Conservation (phyloP, 306 rosid species). For the Dryas alaskensis region DNA sequence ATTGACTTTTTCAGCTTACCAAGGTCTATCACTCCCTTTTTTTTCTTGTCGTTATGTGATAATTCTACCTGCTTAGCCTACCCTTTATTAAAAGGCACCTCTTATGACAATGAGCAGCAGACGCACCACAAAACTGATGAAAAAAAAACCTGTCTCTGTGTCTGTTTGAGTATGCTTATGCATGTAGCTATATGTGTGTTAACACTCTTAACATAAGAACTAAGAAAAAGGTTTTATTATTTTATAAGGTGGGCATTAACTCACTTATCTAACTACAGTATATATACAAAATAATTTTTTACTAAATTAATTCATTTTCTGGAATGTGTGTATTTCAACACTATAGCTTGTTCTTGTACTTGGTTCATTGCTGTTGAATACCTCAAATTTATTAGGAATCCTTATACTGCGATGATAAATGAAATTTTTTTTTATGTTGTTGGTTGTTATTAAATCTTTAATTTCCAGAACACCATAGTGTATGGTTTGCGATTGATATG, state of each 20-base stretch:
- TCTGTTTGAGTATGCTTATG: no score
- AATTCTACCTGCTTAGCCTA: conserved; percentile 11
- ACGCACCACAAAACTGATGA: neutral
- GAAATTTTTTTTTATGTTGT: neutral
- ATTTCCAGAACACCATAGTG: neutral
- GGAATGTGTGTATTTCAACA: neutral
- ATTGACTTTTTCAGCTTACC: conserved; percentile 20
- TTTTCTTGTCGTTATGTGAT: conserved; percentile 16
- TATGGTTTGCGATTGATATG: conserved; percentile 9
- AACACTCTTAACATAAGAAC: no score
- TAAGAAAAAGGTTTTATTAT: no score
- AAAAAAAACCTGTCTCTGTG: no score
- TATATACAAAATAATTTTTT: neutral
- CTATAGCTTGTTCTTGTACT: neutral
- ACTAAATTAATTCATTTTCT: neutral
- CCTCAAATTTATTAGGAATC: neutral
- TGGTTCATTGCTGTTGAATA: neutral
- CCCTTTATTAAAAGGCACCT: conserved; percentile 2
- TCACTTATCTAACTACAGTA: no score
- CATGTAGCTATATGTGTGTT: no score
- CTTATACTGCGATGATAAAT: neutral
- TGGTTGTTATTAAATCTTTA: neutral
- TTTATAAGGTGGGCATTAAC: no score
- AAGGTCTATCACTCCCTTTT: conserved; percentile 10
- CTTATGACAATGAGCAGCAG: conserved; percentile 4